These are phyloP conservation scores for Coemansia reversa DNA, from an alignment of 192 early-diverging fungal genomes.

Conservation along the genomic window DNA sequence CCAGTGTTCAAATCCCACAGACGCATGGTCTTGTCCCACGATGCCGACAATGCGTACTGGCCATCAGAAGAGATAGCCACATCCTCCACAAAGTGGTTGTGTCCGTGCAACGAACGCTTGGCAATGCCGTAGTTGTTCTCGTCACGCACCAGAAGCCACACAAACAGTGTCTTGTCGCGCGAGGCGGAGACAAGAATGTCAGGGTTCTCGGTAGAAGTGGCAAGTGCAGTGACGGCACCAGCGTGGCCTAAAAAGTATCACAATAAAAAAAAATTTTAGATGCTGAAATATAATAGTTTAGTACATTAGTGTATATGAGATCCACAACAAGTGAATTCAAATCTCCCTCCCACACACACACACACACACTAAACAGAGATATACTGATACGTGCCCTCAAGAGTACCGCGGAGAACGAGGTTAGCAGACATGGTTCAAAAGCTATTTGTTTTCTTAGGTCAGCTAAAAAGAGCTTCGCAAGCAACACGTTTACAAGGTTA, in stretches of 20 bases:
- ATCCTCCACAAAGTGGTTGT: constrained; percentile 99
- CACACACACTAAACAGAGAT: not conserved
- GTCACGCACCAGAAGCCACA: constrained; percentile 96
- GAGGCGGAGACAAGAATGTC: constrained; percentile 97
- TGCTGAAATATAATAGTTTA: not conserved
- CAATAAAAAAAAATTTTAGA: not conserved
- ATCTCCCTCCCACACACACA: too few relatives aligned
- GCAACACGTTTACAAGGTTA: constrained; percentile 3
- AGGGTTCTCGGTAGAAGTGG: constrained; percentile 93
- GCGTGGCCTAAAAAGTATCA: constrained; percentile 66
- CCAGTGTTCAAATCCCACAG: constrained; percentile 98
- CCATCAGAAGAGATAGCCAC: constrained; percentile 98
- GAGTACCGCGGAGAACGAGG: constrained; percentile 55
- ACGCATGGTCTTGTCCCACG: constrained; percentile 99
- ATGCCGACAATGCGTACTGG: constrained; percentile 97
- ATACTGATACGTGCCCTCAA: constrained; percentile 45
- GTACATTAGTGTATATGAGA: not conserved
- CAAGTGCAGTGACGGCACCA: constrained; percentile 94
- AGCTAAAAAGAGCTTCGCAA: not conserved
- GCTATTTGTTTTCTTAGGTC: constrained; percentile 2
- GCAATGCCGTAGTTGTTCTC: constrained; percentile 90
- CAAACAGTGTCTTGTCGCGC: constrained; percentile 98
- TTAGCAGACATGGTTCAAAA: constrained; percentile 49
- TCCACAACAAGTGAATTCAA: not conserved
- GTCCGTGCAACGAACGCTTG: constrained; percentile 87